These are phyloP conservation scores for Tanacetum coccineum DNA, from an alignment of 129 eudicot species.

Conservation along the genomic window DNA sequence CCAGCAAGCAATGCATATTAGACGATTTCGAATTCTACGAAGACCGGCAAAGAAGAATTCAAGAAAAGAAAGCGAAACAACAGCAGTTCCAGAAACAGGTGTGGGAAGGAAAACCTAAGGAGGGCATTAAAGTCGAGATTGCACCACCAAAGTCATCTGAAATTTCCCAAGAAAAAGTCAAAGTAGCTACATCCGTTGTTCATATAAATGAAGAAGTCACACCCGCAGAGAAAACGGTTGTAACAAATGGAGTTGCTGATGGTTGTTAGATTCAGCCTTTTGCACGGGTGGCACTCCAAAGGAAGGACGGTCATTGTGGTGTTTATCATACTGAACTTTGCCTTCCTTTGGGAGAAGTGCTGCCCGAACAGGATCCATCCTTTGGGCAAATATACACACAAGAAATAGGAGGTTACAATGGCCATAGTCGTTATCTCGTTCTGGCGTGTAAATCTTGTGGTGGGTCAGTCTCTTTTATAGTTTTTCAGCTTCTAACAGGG, in stretches of 20 bases:
- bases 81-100: constrained; percentile 69
- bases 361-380: constrained; percentile 18
- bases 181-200: constrained; percentile 30
- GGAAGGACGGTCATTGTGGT: background rate
- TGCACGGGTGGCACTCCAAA: constrained; percentile 21
- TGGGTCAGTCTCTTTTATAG: constrained; percentile 17
- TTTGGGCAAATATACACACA: constrained; percentile 4
- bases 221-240: constrained; percentile 26
- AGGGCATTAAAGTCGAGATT: constrained; percentile 32
- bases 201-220: constrained; percentile 33
- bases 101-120: constrained; percentile 60
- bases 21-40: constrained; percentile 89
- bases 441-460: constrained; percentile 16
- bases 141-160: constrained; percentile 34
- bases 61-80: constrained; percentile 73
- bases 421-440: constrained; percentile 13
- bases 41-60: constrained; percentile 62
- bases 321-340: background rate
- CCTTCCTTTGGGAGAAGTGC: constrained; percentile 9
- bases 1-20: constrained; percentile 63
- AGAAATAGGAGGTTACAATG: constrained; percentile 17
- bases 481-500: constrained; percentile 25
- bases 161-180: constrained; percentile 22
- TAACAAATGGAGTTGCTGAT: constrained; percentile 44
- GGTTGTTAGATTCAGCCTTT: constrained; percentile 35